Conservation (phyloP, 148 eudicot species). For the Rhododendron williamsianum region DNA sequence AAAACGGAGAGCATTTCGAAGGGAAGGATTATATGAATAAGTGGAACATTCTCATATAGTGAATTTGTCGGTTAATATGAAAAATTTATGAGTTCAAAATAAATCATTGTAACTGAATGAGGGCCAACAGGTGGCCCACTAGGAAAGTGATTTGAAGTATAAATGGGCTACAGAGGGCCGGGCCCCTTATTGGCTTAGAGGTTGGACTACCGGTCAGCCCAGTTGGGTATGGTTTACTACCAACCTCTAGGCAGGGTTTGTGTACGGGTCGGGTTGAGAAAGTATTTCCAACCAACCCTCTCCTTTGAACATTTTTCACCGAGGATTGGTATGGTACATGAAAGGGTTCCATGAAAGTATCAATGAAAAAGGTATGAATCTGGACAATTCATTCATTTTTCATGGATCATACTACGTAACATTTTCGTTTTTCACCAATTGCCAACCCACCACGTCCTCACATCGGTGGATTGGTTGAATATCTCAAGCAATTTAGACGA, state of each 20-base stretch:
- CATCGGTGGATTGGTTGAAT: not conserved
- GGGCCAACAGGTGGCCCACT: not conserved
- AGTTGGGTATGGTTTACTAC: not conserved
- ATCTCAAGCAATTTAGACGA: not conserved
- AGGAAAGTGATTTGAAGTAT: not conserved
- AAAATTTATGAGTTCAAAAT: not conserved
- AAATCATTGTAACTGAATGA: not conserved
- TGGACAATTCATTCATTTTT: too few relatives aligned
- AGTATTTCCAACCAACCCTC: not conserved
- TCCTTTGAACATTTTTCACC: not conserved
- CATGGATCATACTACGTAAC: too few relatives aligned
- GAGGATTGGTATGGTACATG: too few relatives aligned
- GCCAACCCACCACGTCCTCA: not conserved
- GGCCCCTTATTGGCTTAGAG: not conserved
- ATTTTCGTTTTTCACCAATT: not conserved
- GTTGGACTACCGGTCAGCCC: not conserved
- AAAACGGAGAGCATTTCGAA: too few relatives aligned
- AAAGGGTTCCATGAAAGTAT: too few relatives aligned
- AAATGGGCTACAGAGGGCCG: not conserved
- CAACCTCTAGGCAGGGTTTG: not conserved
- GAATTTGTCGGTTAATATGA: not conserved
- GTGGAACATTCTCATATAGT: not conserved
- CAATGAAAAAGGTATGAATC: too few relatives aligned
- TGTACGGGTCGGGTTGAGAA: not conserved
- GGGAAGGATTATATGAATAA: not conserved